Evolutionary conservation across 108 stramenopile genomes (phyloP).

Genomic region (Poteriospumella lacustris): DNA sequence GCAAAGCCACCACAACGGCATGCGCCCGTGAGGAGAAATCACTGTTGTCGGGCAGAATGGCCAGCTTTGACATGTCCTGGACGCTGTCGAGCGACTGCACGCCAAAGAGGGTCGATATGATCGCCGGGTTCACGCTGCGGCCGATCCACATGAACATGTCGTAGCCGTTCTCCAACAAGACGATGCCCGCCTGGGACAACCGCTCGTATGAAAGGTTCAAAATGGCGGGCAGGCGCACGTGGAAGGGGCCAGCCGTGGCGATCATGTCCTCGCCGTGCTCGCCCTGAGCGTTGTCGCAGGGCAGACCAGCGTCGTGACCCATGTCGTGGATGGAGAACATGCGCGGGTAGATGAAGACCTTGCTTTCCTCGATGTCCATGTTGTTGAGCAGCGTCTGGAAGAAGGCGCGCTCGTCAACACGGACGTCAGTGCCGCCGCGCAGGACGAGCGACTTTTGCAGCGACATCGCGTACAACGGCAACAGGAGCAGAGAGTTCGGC

Average conservation of each 20-base stretch:
- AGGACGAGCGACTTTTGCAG: conserved; percentile 92
- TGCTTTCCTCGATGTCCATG: conserved; percentile 72
- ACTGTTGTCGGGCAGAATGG: conserved; percentile 30
- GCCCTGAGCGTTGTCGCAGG: conserved; percentile 30
- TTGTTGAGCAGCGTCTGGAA: conserved; percentile 63
- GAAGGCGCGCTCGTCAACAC: conserved; percentile 83
- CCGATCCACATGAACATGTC: conserved; percentile 93
- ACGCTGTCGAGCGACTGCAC: conserved; percentile 70
- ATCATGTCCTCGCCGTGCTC: conserved; percentile 9
- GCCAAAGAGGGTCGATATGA: conserved; percentile 77
- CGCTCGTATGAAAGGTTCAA: conserved; percentile 72
- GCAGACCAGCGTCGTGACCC: conserved; percentile 58
- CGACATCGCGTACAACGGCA: conserved; percentile 90
- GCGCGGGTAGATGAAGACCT: conserved; percentile 81
- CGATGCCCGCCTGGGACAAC: conserved; percentile 73
- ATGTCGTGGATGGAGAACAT: conserved; percentile 90
- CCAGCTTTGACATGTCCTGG: conserved; percentile 58
- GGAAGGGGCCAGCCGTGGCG: conserved; percentile 37
- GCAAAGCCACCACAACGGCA: conserved; percentile 68
- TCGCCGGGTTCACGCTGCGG: conserved; percentile 63
- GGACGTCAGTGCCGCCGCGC: conserved; percentile 88
- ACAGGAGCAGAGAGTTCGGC: conserved; percentile 68
- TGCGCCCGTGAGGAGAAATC: conserved; percentile 69
- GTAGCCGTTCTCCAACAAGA: conserved; percentile 82
- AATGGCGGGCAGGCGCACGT: conserved; percentile 70